Conservation (phyloP, 257 asterid species). For the Datura wrightii region DNA sequence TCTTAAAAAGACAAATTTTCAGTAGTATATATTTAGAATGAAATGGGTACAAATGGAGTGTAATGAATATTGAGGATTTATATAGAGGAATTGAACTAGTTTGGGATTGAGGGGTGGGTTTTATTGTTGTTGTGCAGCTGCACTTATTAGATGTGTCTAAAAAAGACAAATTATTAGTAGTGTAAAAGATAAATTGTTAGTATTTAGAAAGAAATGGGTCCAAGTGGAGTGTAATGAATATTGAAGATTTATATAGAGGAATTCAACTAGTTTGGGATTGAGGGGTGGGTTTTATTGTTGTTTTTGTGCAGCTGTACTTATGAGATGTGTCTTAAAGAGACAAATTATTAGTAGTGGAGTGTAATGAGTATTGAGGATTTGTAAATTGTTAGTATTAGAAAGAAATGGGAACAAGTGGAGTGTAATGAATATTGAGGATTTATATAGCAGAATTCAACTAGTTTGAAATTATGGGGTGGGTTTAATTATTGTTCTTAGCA, state of each 20-base stretch:
- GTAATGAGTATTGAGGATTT: not conserved
- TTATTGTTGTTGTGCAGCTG: not conserved
- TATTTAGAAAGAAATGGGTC: not conserved
- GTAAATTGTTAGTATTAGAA: not conserved
- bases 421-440: not conserved
- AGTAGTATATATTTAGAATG: no score
- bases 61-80: not conserved
- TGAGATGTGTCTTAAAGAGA: not conserved
- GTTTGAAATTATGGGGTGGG: not conserved
- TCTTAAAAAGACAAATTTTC: not conserved
- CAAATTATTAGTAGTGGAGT: not conserved
- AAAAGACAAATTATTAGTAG: not conserved
- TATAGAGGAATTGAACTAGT: not conserved
- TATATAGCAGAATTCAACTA: not conserved
- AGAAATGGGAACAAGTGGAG: not conserved
- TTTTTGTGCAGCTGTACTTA: not conserved
- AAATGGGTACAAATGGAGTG: not conserved
- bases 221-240: not conserved
- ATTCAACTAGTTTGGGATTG: not conserved
- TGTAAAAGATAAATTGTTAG: no score
- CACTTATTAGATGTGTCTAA: not conserved
- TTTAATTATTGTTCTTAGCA: not conserved
- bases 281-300: not conserved
- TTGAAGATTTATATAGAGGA: not conserved
- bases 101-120: not conserved